Conservation (phyloP, 1,284 basidiomycete species). For the Bjerkandera adusta region DNA sequence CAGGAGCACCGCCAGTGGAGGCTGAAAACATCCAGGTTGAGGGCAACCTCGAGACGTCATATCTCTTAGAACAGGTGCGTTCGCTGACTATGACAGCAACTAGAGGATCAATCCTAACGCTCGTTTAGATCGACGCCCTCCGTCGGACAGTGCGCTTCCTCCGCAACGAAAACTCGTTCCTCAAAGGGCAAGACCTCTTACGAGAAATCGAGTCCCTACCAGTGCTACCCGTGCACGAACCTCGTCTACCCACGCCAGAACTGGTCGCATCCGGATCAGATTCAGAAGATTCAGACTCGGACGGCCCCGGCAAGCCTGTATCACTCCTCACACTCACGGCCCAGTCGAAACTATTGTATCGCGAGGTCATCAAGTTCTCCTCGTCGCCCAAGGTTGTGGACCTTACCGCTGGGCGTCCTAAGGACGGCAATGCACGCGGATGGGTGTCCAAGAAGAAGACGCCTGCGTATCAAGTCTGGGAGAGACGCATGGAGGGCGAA, state of each 20-base stretch:
- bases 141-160: conserved; percentile 88
- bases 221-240: conserved; percentile 48
- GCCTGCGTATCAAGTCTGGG: conserved; percentile 77
- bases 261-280: conserved; percentile 66
- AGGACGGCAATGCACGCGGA: conserved; percentile 31
- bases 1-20: conserved; percentile 52
- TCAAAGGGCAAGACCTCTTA: conserved; percentile 88
- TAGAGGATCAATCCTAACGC: conserved; percentile 11
- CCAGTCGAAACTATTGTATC: conserved; percentile 80
- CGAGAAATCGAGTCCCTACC: conserved; percentile 78
- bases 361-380: conserved; percentile 81
- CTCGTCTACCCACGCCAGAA: conserved; percentile 53
- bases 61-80: conserved; percentile 79
- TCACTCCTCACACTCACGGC: conserved; percentile 69
- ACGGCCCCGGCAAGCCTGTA: conserved; percentile 40
- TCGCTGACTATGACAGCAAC: background rate
- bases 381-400: conserved; percentile 82
- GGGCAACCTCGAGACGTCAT: conserved; percentile 80
- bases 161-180: conserved; percentile 87
- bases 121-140: conserved; percentile 79
- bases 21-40: conserved; percentile 66
- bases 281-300: conserved; percentile 58
- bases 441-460: conserved; percentile 79
- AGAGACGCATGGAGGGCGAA: conserved; percentile 73
- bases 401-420: conserved; percentile 58